Conservation (phyloP, 163 green algal genomes). For the Prototheca wickerhamii region DNA sequence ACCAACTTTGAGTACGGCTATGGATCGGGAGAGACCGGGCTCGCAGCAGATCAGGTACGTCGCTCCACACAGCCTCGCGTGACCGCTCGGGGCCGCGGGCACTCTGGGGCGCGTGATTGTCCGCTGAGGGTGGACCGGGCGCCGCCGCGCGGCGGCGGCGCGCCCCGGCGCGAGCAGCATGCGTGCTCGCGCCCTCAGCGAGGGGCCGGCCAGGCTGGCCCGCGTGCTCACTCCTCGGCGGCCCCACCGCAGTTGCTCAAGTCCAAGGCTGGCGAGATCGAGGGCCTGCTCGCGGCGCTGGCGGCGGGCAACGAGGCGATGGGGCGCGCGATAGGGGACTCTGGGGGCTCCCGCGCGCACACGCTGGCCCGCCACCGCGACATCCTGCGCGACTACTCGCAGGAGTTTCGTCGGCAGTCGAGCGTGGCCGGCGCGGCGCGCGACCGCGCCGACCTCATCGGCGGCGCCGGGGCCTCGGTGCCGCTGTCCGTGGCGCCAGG, state of each 20-base stretch:
- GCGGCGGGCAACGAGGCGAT: slow-evolving; percentile 78
- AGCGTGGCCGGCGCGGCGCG: slow-evolving; percentile 48
- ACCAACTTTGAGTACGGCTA: slow-evolving; percentile 59
- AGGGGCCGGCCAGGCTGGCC: no score
- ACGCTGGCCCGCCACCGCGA: slow-evolving; percentile 83
- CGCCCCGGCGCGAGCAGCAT: no score
- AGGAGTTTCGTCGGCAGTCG: slow-evolving; percentile 76
- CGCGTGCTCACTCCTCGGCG: neutral
- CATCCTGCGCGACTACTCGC: slow-evolving; percentile 69
- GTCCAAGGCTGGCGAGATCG: slow-evolving; percentile 68
- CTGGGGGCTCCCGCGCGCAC: slow-evolving; percentile 60
- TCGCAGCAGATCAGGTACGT: slow-evolving; percentile 61
- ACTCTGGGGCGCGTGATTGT: no score
- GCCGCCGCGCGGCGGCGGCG: no score
- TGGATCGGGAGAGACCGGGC: slow-evolving; percentile 35
- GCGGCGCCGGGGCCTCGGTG: slow-evolving; percentile 21
- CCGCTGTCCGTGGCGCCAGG: slow-evolving; percentile 32
- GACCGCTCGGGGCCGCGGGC: neutral
- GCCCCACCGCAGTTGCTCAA: slow-evolving; percentile 42
- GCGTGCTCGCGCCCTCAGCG: no score
- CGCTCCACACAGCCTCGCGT: no score
- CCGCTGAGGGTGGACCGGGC: no score
- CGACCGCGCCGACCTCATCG: slow-evolving; percentile 72
- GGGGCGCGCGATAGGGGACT: slow-evolving; percentile 30
- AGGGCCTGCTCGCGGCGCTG: slow-evolving; percentile 66